Evolutionary conservation across 2,329 filamentous ascomycete species (phyloP).

Genomic region (Stachybotrys chartarum): DNA sequence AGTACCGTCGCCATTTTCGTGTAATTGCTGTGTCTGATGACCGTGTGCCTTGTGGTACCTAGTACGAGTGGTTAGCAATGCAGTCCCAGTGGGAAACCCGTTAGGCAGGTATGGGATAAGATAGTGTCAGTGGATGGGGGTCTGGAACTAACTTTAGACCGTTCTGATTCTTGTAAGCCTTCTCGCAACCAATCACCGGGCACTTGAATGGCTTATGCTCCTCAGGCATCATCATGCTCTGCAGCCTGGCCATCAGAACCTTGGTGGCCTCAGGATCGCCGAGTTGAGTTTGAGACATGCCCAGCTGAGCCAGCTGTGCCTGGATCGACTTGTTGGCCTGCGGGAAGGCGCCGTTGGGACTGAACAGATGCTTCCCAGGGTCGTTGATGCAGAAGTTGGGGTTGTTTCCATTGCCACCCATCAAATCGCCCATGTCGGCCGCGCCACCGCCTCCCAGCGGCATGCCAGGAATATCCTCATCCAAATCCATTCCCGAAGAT

Average conservation of each 20-base stretch:
- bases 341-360: conserved; percentile 67
- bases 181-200: conserved; percentile 96
- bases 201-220: conserved; percentile 98
- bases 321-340: conserved; percentile 58
- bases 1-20: conserved; percentile 93
- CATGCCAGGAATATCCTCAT: conserved; percentile 64
- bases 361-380: conserved; percentile 88
- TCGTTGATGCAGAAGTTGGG: conserved; percentile 72
- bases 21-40: conserved; percentile 92
- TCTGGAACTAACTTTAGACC: conserved; percentile 73
- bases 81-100: too few species aligned
- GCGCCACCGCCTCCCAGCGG: conserved; percentile 52
- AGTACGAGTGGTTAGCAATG: too few species aligned
- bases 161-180: conserved; percentile 99
- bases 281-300: conserved; percentile 69
- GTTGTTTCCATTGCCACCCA: conserved; percentile 39
- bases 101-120: not conserved
- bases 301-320: conserved; percentile 63
- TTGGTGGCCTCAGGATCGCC: conserved; percentile 68
- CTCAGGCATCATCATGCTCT: conserved; percentile 64
- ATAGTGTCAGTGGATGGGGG: not conserved
- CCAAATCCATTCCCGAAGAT: conserved; percentile 57
- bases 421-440: conserved; percentile 42
- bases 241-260: conserved; percentile 48
- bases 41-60: conserved; percentile 75